A percentile compares a stretch with the other conserved stretches of the same genome.
These are phyloP conservation scores for Nakaseomyces uthaithaninus DNA, from an alignment of 1,139 yeast species.

Conservation along the genomic window DNA sequence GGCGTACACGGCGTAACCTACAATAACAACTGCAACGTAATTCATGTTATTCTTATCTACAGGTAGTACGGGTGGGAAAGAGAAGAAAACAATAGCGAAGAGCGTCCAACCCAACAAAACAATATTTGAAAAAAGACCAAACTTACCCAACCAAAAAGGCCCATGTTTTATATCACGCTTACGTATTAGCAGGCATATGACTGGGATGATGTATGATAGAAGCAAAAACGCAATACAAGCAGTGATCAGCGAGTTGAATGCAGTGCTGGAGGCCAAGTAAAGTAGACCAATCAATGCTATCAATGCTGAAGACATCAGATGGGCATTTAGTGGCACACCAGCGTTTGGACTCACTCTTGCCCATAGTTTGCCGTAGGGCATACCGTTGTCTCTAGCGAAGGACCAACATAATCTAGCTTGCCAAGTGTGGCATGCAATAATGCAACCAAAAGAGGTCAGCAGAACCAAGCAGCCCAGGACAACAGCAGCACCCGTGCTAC, in stretches of 20 bases:
- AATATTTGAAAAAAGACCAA: constrained; percentile 50
- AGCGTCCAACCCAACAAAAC: constrained; percentile 50
- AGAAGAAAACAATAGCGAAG: constrained; percentile 55
- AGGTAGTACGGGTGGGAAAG: constrained; percentile 62
- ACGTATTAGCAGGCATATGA: constrained; percentile 43
- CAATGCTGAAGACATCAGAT: constrained; percentile 42
- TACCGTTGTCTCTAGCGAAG: constrained; percentile 59
- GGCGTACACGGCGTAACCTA: constrained; percentile 46
- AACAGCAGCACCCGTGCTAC: constrained; percentile 49
- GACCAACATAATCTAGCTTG: constrained; percentile 73
- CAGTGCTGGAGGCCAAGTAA: constrained; percentile 47
- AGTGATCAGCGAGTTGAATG: constrained; percentile 49
- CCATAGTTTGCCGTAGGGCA: constrained; percentile 44
- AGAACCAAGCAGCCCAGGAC: constrained; percentile 50
- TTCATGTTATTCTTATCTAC: constrained; percentile 58
- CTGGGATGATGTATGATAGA: constrained; percentile 45
- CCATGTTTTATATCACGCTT: constrained; percentile 61
- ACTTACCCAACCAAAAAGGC: constrained; percentile 59
- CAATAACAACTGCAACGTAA: constrained; percentile 61
- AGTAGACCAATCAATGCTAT: constrained; percentile 44
- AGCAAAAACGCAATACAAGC: constrained; percentile 48
- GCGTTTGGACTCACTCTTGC: constrained; percentile 39
- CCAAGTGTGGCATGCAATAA: constrained; percentile 68
- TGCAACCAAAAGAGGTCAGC: constrained; percentile 61
- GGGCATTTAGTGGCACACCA: constrained; percentile 48